phyloP scores from a whole-genome alignment of 2,329 filamentous ascomycete species.

The Sporothrix mexicana region DNA sequence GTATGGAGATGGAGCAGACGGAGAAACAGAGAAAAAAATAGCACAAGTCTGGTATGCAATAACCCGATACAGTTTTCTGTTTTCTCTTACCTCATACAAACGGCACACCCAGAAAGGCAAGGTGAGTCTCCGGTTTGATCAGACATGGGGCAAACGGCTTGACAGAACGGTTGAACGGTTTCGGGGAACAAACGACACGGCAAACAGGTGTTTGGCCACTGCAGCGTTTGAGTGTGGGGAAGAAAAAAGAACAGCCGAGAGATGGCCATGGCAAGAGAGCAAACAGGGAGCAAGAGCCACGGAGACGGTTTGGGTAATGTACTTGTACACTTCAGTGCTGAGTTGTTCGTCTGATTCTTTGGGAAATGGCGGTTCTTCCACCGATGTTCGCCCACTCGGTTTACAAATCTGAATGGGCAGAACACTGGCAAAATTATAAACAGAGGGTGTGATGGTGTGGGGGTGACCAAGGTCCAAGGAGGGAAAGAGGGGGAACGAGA shows the following conservation, averaged over 20 bases:
- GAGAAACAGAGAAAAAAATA: no score
- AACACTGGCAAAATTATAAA: not conserved
- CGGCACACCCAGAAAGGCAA: not conserved
- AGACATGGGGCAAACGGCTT: conserved; percentile 6
- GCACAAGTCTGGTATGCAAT: not conserved
- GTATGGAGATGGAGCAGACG: not conserved
- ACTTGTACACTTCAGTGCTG: not conserved
- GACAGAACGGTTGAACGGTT: no score
- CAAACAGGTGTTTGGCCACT: no score
- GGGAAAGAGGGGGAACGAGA: conserved; percentile 13
- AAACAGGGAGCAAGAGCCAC: not conserved
- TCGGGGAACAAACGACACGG: no score
- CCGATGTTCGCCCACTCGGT: not conserved
- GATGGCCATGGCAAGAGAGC: not conserved
- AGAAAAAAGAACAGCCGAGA: conserved; percentile 20
- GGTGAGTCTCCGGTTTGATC: conserved; percentile 10
- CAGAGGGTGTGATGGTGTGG: conserved; percentile 24
- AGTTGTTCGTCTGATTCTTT: not conserved
- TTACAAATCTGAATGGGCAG: not conserved
- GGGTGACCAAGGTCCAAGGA: not conserved
- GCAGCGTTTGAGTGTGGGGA: not conserved
- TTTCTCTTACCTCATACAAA: not conserved
- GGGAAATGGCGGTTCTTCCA: not conserved
- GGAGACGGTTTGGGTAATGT: not conserved
- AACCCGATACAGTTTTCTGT: not conserved